Evolutionary conservation across 768 basidiomycete species (phyloP), one percentile per base, ranked within the genome.

Genomic region (Amanita polypyramis): DNA sequence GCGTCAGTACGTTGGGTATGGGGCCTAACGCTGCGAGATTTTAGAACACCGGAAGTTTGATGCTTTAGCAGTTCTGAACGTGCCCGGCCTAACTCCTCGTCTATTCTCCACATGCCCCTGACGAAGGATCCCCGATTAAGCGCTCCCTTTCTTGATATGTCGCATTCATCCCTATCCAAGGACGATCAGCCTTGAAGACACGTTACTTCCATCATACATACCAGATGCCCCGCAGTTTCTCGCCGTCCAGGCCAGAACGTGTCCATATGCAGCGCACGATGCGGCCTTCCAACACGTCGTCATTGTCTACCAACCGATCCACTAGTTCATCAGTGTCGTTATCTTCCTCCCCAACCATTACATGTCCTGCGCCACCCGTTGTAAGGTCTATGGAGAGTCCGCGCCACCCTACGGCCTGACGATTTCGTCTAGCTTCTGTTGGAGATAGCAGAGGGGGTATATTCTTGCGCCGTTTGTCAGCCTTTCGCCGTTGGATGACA

Each of bases 41-140:
- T 46, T 7, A 58, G 49, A 32, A 54, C 62, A 25, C 51, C 51
- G 3, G 58, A 48, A 30, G 60, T 64, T 2, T 61, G 62, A 6
- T 62, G 59, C 50, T 63, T 69, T 43, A 67, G 52, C 6, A 59
- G 60, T 21, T 67, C 67, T 2, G 60, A 56, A 47, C 82, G 76
- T 4, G 74, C 70, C 39, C 77, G 73, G n/a, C 82, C 69, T 10
- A 90, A 75, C 54, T 88, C 86, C 61, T 87, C 85, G 62, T 91
- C 87, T 23, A 91, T 85, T 32, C 79, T 77, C 86, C 86, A 89
- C 85, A 89, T 88, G 43, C 85, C 88, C 53, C 72, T 75, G 34
- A 79, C 74, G 54, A 91, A 91, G 14, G 67, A 68, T 14, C 85
- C 82, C 4, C 77, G 66, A 53, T 79, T 75, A 9, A 91, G 67